phyloP scores from a whole-genome alignment of 768 basidiomycete species.

The Mrakia frigida region DNA sequence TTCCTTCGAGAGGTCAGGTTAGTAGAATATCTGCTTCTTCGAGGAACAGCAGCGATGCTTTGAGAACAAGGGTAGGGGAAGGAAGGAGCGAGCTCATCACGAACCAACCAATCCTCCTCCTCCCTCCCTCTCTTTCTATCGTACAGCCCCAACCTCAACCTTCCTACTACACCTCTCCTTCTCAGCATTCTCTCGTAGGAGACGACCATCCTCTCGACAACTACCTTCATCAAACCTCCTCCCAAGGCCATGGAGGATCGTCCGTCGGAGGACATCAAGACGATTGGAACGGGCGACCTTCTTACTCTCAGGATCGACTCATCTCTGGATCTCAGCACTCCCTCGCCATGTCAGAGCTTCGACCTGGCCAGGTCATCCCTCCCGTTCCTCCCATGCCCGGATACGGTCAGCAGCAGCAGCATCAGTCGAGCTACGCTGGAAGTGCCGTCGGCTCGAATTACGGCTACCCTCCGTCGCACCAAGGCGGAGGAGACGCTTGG shows the following conservation, averaged over 20 bases:
- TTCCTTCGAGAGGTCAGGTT: not conserved
- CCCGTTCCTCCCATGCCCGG: not conserved
- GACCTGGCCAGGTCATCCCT: conserved; percentile 8
- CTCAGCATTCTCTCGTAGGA: conserved; percentile 2
- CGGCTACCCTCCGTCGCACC: not conserved
- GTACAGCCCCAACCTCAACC: conserved; percentile 9
- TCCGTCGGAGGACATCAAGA: not conserved
- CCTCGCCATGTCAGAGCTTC: conserved; percentile 3
- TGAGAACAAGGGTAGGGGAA: not conserved
- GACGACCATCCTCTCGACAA: conserved; percentile 7
- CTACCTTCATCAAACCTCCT: not conserved
- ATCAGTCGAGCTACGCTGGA: not conserved
- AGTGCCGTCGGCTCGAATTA: not conserved
- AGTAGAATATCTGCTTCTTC: not conserved
- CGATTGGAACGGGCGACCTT: not conserved
- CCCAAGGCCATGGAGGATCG: conserved; percentile 1
- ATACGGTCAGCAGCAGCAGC: not conserved
- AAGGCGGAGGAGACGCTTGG: not conserved
- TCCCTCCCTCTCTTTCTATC: not conserved
- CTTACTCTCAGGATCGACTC: conserved; percentile 2
- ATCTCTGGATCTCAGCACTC: not conserved
- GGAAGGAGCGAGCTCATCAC: not conserved
- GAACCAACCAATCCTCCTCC: not conserved
- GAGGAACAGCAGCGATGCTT: not conserved
- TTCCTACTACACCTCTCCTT: not conserved